phyloP scores from a whole-genome alignment of 805 yeast genomes.

The Myxozyma sirexii region DNA sequence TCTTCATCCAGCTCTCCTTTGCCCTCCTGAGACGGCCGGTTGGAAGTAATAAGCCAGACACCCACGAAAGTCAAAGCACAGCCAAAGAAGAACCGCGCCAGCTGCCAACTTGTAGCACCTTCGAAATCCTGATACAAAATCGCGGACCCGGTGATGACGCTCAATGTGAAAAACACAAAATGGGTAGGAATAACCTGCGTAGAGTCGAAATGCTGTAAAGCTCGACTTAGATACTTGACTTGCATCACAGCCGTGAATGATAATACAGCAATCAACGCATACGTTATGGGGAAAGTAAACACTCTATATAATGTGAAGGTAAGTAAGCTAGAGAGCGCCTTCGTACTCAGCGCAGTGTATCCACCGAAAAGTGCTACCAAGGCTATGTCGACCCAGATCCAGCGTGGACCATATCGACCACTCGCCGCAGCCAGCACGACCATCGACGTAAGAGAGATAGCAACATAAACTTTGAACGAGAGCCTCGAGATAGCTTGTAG shows the following conservation, averaged over 20 bases:
- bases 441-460: slow-evolving; percentile 35
- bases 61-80: slow-evolving; percentile 48
- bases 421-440: slow-evolving; percentile 25
- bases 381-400: slow-evolving; percentile 42
- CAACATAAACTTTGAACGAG: slow-evolving; percentile 39
- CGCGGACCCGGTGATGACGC: slow-evolving; percentile 50
- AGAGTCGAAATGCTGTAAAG: slow-evolving; percentile 48
- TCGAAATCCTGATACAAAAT: slow-evolving; percentile 49
- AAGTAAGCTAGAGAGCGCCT: slow-evolving; percentile 45
- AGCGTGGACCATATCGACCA: slow-evolving; percentile 25
- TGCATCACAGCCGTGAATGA: slow-evolving; percentile 49
- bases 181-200: slow-evolving; percentile 55
- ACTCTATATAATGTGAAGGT: slow-evolving; percentile 35
- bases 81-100: slow-evolving; percentile 43
- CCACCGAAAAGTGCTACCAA: slow-evolving; percentile 52
- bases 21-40: slow-evolving; percentile 5
- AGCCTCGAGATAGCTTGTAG: slow-evolving; percentile 38
- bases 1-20: background rate
- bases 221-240: slow-evolving; percentile 46
- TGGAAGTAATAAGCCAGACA: slow-evolving; percentile 46
- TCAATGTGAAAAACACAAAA: slow-evolving; percentile 52
- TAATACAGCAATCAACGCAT: slow-evolving; percentile 42
- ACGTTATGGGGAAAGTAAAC: slow-evolving; percentile 41
- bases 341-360: slow-evolving; percentile 52
- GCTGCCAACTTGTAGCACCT: slow-evolving; percentile 36